phyloP scores from a whole-genome alignment of 306 rosid genomes.

The Rosa multiflora region DNA sequence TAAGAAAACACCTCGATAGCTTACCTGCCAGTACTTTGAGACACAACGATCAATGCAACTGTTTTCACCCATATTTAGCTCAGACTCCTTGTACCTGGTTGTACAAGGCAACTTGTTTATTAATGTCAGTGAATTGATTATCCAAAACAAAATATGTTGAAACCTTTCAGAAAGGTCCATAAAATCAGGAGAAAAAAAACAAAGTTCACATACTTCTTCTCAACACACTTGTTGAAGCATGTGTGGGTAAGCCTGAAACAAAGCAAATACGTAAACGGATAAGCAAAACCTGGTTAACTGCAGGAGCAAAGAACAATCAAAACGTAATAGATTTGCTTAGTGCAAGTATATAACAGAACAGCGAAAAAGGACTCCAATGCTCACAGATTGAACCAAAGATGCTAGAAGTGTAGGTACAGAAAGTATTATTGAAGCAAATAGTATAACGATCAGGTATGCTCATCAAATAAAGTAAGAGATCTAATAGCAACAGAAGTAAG shows the following conservation, averaged over 20 bases:
- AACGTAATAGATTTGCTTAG: background rate
- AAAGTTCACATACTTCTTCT: constrained; percentile 64
- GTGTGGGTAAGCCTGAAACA: constrained; percentile 85
- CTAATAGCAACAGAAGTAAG: too few relatives aligned
- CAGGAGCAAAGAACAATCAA: too few relatives aligned
- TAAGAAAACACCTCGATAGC: constrained; percentile 24
- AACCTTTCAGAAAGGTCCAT: background rate
- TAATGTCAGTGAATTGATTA: background rate
- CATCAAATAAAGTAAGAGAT: too few relatives aligned
- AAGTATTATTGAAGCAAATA: too few relatives aligned
- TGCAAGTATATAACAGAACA: background rate
- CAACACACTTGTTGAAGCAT: constrained; percentile 89
- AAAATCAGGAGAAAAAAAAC: constrained; percentile 2
- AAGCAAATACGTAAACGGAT: constrained; percentile 7
- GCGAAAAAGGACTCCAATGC: background rate
- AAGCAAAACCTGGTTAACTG: background rate
- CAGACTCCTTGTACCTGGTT: constrained; percentile 91
- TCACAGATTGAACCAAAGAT: background rate
- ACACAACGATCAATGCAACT: constrained; percentile 97
- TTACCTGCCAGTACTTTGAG: constrained; percentile 97
- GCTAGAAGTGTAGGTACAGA: too few relatives aligned
- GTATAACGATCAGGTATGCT: too few relatives aligned
- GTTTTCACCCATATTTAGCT: constrained; percentile 98
- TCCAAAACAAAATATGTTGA: background rate
- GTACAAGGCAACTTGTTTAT: background rate